Percentiles rank a stretch among this genome's conserved stretches.
Conservation (phyloP, 2,329 filamentous ascomycete species). For the Fusarium sarcochroum region DNA sequence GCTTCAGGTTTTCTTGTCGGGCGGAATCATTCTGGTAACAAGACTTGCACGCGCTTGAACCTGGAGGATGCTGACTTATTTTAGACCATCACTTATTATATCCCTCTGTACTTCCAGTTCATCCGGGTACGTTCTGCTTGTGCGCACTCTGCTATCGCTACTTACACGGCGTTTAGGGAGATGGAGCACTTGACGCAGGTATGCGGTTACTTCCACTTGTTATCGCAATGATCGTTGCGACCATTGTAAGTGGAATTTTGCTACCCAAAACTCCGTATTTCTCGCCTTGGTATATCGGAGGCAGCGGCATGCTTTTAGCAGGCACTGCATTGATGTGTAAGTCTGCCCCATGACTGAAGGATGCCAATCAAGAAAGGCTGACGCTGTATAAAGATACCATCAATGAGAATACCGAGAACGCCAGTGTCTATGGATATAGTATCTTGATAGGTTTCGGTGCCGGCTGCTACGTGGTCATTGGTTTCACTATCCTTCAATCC, state of each 20-base stretch:
- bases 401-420: neutral
- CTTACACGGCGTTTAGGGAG: neutral
- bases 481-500: constrained; percentile 5
- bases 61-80: neutral
- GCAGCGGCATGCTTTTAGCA: neutral
- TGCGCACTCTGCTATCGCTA: rapidly evolving
- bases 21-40: neutral
- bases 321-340: constrained; percentile 5
- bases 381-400: neutral
- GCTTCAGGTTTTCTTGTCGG: neutral
- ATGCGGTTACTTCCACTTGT: neutral
- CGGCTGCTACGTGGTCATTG: neutral
- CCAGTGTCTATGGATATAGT: neutral
- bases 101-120: constrained; percentile 10
- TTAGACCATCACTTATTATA: constrained; percentile 6
- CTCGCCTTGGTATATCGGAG: neutral
- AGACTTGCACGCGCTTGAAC: no score
- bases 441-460: neutral
- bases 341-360: neutral
- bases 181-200: neutral
- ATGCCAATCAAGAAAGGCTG: no score
- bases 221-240: neutral
- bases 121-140: neutral
- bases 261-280: neutral
- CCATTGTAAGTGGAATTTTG: neutral